phyloP scores from a whole-genome alignment of 2,329 filamentous ascomycete species.

The Aspergillus felis region DNA sequence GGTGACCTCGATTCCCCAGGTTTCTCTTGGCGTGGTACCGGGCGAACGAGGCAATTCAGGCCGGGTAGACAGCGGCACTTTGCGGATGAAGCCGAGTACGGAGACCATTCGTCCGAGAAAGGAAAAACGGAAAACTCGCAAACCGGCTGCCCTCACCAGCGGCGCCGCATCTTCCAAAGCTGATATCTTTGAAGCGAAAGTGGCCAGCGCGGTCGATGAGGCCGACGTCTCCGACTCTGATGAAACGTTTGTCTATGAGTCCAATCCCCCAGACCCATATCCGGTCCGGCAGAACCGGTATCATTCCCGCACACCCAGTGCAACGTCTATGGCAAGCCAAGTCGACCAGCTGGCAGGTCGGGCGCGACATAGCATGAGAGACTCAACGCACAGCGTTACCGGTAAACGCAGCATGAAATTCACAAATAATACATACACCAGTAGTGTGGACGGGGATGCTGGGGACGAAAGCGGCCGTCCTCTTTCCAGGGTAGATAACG shows the following conservation, averaged over 20 bases:
- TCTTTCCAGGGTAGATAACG: constrained; percentile 55
- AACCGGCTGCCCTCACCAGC: constrained; percentile 55
- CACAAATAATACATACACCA: constrained; percentile 70
- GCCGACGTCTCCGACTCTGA: constrained; percentile 96
- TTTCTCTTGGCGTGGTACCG: constrained; percentile 62
- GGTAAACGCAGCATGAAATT: constrained; percentile 97
- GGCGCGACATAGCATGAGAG: constrained; percentile 65
- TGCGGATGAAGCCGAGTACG: constrained; percentile 84
- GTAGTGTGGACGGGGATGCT: constrained; percentile 60
- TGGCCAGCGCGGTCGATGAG: constrained; percentile 92
- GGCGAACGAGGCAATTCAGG: constrained; percentile 56
- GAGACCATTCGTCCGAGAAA: constrained; percentile 95
- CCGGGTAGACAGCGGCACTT: constrained; percentile 63
- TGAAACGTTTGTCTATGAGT: constrained; percentile 98
- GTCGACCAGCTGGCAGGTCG: constrained; percentile 45
- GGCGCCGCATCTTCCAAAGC: constrained; percentile 81
- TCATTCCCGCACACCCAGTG: constrained; percentile 91
- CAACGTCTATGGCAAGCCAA: constrained; percentile 66
- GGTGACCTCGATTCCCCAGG: constrained; percentile 83
- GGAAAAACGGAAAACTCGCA: constrained; percentile 81
- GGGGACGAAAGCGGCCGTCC: constrained; percentile 61
- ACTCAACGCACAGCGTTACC: constrained; percentile 59
- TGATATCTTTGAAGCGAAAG: constrained; percentile 96
- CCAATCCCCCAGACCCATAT: constrained; percentile 69
- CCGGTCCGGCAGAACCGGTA: constrained; percentile 64